phyloP scores from a whole-genome alignment of 2,329 filamentous ascomycete genomes.

The Dryadomyces sulphureus region DNA sequence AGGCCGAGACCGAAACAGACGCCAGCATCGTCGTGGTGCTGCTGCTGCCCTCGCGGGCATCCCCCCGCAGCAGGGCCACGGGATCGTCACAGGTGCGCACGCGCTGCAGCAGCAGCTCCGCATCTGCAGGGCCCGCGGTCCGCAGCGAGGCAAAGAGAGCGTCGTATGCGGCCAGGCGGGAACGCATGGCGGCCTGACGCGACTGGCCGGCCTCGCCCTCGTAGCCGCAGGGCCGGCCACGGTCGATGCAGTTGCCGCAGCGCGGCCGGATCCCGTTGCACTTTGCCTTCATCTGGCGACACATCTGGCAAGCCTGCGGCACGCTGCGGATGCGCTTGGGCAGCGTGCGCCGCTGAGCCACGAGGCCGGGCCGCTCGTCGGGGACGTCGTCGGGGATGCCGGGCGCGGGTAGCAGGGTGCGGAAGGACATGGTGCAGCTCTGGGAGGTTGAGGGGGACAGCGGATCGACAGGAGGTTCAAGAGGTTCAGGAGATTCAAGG shows the following conservation, averaged over 20 bases:
- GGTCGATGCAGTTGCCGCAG: slow-evolving; percentile 16
- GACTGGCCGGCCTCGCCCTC: slow-evolving; percentile 18
- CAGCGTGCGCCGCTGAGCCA: slow-evolving; percentile 1
- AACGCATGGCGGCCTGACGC: slow-evolving; percentile 16
- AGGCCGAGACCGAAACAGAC: neutral
- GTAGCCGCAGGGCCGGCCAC: slow-evolving; percentile 16
- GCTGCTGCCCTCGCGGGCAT: neutral
- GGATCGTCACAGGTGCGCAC: slow-evolving; percentile 13
- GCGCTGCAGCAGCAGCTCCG: slow-evolving; percentile 13
- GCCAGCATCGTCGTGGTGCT: neutral
- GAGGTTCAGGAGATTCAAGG: too few species aligned
- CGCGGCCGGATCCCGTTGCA: slow-evolving; percentile 18
- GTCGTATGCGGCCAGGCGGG: slow-evolving; percentile 16
- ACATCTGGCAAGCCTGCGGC: slow-evolving; percentile 16
- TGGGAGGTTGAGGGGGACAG: too few species aligned
- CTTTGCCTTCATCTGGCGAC: slow-evolving; percentile 17
- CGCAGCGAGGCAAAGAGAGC: slow-evolving; percentile 14
- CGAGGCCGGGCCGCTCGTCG: slow-evolving; percentile 2
- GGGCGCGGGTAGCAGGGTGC: slow-evolving; percentile 8
- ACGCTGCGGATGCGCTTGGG: slow-evolving; percentile 12
- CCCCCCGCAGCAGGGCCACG: slow-evolving; percentile 3
- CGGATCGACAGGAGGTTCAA: too few species aligned
- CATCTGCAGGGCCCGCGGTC: slow-evolving; percentile 12
- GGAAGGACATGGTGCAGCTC: slow-evolving; percentile 5
- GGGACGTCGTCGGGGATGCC: neutral